Percentiles rank a stretch among this genome's conserved stretches.
phyloP scores from a whole-genome alignment of 352 stramenopile genomes.

The Globisporangium polare region DNA sequence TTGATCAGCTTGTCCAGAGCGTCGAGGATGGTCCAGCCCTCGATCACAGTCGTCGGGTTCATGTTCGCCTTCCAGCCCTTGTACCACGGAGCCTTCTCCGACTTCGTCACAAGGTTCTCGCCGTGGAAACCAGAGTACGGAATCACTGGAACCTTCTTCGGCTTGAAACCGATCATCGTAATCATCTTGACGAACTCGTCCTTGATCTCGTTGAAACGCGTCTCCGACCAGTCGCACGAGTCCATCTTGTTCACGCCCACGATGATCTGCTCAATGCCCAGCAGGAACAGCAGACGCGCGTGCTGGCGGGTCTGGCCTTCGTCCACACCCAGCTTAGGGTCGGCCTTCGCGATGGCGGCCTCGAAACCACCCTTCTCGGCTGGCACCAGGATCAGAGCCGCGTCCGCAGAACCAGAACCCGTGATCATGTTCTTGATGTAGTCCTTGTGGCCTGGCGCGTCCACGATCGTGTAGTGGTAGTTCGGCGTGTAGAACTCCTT shows the following conservation, averaged over 20 bases:
- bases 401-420: slow-evolving; percentile 96
- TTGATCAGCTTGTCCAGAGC: slow-evolving; percentile 71
- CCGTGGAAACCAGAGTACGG: slow-evolving; percentile 80
- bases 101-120: slow-evolving; percentile 73
- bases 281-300: slow-evolving; percentile 93
- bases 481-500: slow-evolving; percentile 98
- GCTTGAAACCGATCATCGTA: slow-evolving; percentile 76
- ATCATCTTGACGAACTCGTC: slow-evolving; percentile 79
- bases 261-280: slow-evolving; percentile 97
- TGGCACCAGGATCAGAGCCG: slow-evolving; percentile 94
- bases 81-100: slow-evolving; percentile 69
- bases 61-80: slow-evolving; percentile 76
- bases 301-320: slow-evolving; percentile 95
- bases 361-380: slow-evolving; percentile 93
- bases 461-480: slow-evolving; percentile 98
- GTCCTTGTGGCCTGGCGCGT: slow-evolving; percentile 97
- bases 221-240: slow-evolving; percentile 59
- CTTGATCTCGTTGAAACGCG: slow-evolving; percentile 81
- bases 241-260: slow-evolving; percentile 87
- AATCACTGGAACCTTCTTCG: slow-evolving; percentile 63
- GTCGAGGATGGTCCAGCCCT: slow-evolving; percentile 57
- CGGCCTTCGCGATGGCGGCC: slow-evolving; percentile 90
- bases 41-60: slow-evolving; percentile 24
- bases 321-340: slow-evolving; percentile 1
- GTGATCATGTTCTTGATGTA: slow-evolving; percentile 99